Evolutionary conservation across 2,329 filamentous ascomycete species (phyloP).

Genomic region (Juglanconis sp.): DNA sequence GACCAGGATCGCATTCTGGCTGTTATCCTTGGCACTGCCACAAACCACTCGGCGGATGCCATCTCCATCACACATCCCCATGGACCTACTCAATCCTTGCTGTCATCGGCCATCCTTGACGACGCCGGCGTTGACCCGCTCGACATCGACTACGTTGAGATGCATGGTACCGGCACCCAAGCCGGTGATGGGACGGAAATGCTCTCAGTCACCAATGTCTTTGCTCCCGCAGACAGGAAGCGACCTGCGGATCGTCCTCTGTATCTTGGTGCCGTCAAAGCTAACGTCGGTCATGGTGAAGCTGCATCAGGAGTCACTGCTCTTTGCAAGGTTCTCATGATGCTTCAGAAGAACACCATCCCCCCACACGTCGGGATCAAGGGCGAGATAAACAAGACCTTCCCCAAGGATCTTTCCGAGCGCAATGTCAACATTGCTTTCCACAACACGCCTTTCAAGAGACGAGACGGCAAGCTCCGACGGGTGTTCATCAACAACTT

Average conservation of each 20-base stretch:
- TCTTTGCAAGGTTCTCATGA: slow-evolving; percentile 63
- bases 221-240: slow-evolving; percentile 45
- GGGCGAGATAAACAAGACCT: slow-evolving; percentile 56
- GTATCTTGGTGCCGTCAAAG: slow-evolving; percentile 61
- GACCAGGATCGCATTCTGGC: slow-evolving; percentile 77
- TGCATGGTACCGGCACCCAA: slow-evolving; percentile 87
- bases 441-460: slow-evolving; percentile 47
- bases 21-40: slow-evolving; percentile 70
- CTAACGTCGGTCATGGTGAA: slow-evolving; percentile 62
- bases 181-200: slow-evolving; percentile 82
- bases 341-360: slow-evolving; percentile 61
- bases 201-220: slow-evolving; percentile 64
- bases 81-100: slow-evolving; percentile 67
- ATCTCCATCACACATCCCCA: slow-evolving; percentile 84
- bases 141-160: slow-evolving; percentile 80
- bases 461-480: slow-evolving; percentile 45
- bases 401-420: slow-evolving; percentile 54
- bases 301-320: slow-evolving; percentile 59
- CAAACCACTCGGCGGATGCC: slow-evolving; percentile 79
- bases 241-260: slow-evolving; percentile 50
- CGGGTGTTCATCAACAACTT: slow-evolving; percentile 65
- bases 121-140: slow-evolving; percentile 72
- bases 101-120: slow-evolving; percentile 69
- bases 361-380: slow-evolving; percentile 69
- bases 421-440: slow-evolving; percentile 59